Evolutionary conservation across 1,139 yeast species (phyloP).

Genomic region (Nakaseomyces nivariensis): DNA sequence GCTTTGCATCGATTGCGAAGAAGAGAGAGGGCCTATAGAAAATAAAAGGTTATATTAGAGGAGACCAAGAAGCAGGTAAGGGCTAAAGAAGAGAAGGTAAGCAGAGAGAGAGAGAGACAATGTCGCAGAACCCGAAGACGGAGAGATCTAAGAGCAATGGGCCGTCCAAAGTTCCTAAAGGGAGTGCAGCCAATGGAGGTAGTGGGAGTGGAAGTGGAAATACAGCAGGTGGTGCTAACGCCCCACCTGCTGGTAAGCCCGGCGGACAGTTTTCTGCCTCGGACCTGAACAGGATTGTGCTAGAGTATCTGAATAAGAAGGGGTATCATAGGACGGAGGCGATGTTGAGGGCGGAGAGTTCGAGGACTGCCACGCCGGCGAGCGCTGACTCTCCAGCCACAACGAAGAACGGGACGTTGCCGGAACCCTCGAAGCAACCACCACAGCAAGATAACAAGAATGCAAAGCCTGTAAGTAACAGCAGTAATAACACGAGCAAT

Average conservation of each 20-base stretch:
- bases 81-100: too few relatives aligned
- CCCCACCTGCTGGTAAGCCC: slow-evolving; percentile 6
- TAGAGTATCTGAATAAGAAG: slow-evolving; percentile 84
- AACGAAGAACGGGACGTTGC: slow-evolving; percentile 20
- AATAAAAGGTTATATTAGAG: too few relatives aligned
- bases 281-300: slow-evolving; percentile 78
- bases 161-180: not conserved
- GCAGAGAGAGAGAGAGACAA: not conserved
- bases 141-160: slow-evolving; percentile 1
- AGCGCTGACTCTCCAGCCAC: slow-evolving; percentile 32
- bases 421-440: slow-evolving; percentile 30
- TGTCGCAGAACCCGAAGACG: slow-evolving; percentile 1
- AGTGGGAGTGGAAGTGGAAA: not conserved
- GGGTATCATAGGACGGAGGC: slow-evolving; percentile 94
- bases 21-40: too few relatives aligned
- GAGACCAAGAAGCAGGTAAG: too few relatives aligned
- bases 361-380: slow-evolving; percentile 56
- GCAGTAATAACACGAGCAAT: slow-evolving; percentile 17
- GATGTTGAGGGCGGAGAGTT: slow-evolving; percentile 79
- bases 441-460: slow-evolving; percentile 23
- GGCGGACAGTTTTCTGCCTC: slow-evolving; percentile 46
- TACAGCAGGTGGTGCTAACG: not conserved
- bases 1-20: too few relatives aligned
- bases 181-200: not conserved
- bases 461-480: slow-evolving; percentile 33